phyloP scores from a whole-genome alignment of 2,329 filamentous ascomycete species.

The Arthrobotrys iridis region DNA sequence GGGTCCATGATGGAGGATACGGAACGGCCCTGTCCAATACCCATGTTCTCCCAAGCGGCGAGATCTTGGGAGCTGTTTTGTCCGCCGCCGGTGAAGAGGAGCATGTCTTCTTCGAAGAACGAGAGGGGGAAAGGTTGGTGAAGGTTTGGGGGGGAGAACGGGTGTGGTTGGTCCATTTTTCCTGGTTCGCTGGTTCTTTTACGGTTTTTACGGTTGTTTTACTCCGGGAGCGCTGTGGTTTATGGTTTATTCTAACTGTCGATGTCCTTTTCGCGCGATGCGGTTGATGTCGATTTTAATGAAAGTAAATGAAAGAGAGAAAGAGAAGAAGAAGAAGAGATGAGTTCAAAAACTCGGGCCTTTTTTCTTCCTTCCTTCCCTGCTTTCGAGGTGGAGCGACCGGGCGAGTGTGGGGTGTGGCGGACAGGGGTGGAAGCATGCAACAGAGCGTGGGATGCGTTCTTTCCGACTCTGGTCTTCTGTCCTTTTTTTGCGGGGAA shows the following conservation, averaged over 20 bases:
- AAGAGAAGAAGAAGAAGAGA: not conserved
- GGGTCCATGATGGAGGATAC: conserved; percentile 53
- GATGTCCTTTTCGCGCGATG: not conserved
- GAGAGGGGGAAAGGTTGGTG: conserved; percentile 46
- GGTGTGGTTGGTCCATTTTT: conserved; percentile 29
- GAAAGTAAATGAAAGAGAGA: not conserved
- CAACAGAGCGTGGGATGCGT: not conserved
- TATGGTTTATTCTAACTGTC: not conserved
- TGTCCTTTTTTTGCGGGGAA: not conserved
- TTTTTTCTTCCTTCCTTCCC: not conserved
- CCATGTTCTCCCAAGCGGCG: conserved; percentile 52
- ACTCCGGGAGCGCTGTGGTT: too few species aligned
- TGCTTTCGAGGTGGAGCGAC: not conserved
- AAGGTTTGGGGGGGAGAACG: conserved; percentile 36
- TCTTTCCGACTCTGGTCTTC: too few species aligned
- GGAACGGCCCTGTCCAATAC: conserved; percentile 50
- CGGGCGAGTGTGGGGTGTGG: conserved; percentile 1
- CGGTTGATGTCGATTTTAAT: not conserved
- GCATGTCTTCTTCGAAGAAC: conserved; percentile 53
- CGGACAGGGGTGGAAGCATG: not conserved
- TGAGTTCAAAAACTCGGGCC: not conserved
- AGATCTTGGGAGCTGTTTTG: conserved; percentile 4
- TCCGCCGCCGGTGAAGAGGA: conserved; percentile 47
- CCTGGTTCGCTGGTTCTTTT: not conserved
- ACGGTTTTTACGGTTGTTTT: too few species aligned